A percentile compares a stretch with the other conserved stretches of the same genome.
Evolutionary conservation across 495 filamentous ascomycete genomes (phyloP).

Genomic region (Trichoderma gamsii): DNA sequence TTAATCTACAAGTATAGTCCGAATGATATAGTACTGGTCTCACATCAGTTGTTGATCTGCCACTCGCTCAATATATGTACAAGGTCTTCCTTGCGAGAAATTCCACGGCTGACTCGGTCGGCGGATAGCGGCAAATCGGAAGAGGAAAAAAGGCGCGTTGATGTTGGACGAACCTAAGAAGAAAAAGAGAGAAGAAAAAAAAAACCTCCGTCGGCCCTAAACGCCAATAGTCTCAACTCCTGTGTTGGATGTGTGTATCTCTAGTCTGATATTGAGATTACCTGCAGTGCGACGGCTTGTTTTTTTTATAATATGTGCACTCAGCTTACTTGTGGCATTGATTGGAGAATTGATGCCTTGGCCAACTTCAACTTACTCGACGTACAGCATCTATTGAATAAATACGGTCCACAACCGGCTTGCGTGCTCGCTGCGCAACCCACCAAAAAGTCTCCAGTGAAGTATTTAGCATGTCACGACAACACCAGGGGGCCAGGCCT

Average conservation of each 20-base stretch:
- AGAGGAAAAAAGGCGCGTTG: too few relatives aligned
- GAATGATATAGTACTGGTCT: too few relatives aligned
- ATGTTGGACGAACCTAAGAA: too few relatives aligned
- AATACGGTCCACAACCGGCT: not conserved
- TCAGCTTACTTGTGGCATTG: too few relatives aligned
- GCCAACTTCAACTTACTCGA: not conserved
- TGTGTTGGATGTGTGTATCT: not conserved
- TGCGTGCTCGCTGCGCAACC: constrained; percentile 8
- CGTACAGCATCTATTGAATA: not conserved
- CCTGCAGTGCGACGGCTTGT: not conserved
- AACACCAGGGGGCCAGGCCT: not conserved
- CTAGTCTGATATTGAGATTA: not conserved
- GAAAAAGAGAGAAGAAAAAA: not conserved
- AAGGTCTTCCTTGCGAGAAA: too few relatives aligned
- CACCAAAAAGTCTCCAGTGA: not conserved
- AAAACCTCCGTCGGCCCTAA: not conserved
- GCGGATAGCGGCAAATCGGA: too few relatives aligned
- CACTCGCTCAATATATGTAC: too few relatives aligned
- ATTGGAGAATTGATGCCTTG: not conserved
- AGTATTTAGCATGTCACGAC: not conserved
- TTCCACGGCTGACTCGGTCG: too few relatives aligned
- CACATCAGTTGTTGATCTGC: too few relatives aligned
- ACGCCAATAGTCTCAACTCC: too few relatives aligned
- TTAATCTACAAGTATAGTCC: too few relatives aligned
- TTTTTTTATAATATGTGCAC: too few relatives aligned